Conservation (phyloP, 208 protist species). For the Trypanosoma platydactyli region DNA sequence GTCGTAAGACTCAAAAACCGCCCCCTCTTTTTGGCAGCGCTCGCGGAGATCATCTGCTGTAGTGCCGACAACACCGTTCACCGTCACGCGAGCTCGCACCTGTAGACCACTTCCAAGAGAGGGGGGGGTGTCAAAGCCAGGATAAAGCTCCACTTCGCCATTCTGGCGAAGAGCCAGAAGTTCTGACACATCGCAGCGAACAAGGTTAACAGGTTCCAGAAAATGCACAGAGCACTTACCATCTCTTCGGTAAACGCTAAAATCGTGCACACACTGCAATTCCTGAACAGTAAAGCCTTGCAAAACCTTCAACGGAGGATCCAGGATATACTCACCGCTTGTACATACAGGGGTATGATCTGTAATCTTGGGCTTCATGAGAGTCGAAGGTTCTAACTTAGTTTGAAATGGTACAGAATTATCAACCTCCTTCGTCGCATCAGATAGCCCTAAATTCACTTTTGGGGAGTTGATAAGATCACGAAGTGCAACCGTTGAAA, state of each 20-base stretch:
- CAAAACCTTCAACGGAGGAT: slow-evolving; percentile 61
- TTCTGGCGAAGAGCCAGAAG: slow-evolving; percentile 48
- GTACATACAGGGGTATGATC: slow-evolving; percentile 57
- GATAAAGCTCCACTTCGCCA: slow-evolving; percentile 73
- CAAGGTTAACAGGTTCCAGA: slow-evolving; percentile 80
- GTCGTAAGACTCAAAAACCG: slow-evolving; percentile 49
- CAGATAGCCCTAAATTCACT: slow-evolving; percentile 29
- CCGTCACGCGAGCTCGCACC: slow-evolving; percentile 61
- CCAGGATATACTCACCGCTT: slow-evolving; percentile 53
- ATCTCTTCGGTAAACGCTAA: slow-evolving; percentile 60
- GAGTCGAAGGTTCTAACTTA: not conserved
- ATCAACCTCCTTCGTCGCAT: not conserved
- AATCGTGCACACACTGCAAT: slow-evolving; percentile 53
- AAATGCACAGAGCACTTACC: slow-evolving; percentile 66
- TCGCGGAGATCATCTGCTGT: slow-evolving; percentile 36
- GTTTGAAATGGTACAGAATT: not conserved
- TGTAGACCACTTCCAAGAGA: slow-evolving; percentile 46
- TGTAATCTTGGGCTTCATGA: slow-evolving; percentile 12
- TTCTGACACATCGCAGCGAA: slow-evolving; percentile 63
- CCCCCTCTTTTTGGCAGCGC: slow-evolving; percentile 30
- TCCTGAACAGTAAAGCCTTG: slow-evolving; percentile 38
- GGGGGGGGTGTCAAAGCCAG: slow-evolving; percentile 30
- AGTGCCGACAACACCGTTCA: slow-evolving; percentile 54
- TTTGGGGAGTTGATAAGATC: slow-evolving; percentile 49
- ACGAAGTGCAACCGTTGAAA: slow-evolving; percentile 61